Evolutionary conservation across 2,329 filamentous ascomycete species (phyloP).

Genomic region (Claviceps quebecensis): DNA sequence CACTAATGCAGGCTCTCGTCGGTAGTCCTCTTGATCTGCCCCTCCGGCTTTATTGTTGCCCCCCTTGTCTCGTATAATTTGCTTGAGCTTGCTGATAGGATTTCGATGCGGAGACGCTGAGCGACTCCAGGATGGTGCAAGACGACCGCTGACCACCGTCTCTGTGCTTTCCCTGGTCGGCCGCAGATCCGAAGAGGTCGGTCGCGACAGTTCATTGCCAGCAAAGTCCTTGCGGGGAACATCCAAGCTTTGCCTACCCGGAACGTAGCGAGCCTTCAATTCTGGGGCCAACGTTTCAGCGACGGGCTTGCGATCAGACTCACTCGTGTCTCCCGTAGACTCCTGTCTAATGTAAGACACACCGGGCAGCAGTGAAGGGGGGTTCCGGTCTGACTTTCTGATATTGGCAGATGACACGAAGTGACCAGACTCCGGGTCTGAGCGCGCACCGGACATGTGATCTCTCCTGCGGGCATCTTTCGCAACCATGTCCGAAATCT

Average conservation of each 20-base stretch:
- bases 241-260: slow-evolving; percentile 33
- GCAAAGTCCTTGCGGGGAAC: slow-evolving; percentile 25
- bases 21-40: slow-evolving; percentile 19
- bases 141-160: slow-evolving; percentile 45
- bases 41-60: slow-evolving; percentile 23
- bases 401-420: slow-evolving; percentile 18
- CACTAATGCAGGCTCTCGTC: slow-evolving; percentile 15
- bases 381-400: slow-evolving; percentile 18
- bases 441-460: slow-evolving; percentile 14
- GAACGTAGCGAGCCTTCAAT: slow-evolving; percentile 13
- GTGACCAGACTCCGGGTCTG: slow-evolving; percentile 15
- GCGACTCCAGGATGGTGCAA: slow-evolving; percentile 50
- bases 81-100: slow-evolving; percentile 40
- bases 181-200: slow-evolving; percentile 39
- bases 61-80: slow-evolving; percentile 40
- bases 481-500: slow-evolving; percentile 47
- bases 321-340: slow-evolving; percentile 26
- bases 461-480: slow-evolving; percentile 34
- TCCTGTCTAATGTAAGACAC: slow-evolving; percentile 21
- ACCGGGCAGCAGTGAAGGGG: slow-evolving; percentile 16
- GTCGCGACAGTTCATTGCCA: slow-evolving; percentile 31
- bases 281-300: slow-evolving; percentile 10
- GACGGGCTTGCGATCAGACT: slow-evolving; percentile 21
- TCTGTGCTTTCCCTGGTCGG: slow-evolving; percentile 33
- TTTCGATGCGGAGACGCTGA: slow-evolving; percentile 50